Conservation (phyloP, 768 basidiomycete genomes). For the Xerocomellus amylosporus region DNA sequence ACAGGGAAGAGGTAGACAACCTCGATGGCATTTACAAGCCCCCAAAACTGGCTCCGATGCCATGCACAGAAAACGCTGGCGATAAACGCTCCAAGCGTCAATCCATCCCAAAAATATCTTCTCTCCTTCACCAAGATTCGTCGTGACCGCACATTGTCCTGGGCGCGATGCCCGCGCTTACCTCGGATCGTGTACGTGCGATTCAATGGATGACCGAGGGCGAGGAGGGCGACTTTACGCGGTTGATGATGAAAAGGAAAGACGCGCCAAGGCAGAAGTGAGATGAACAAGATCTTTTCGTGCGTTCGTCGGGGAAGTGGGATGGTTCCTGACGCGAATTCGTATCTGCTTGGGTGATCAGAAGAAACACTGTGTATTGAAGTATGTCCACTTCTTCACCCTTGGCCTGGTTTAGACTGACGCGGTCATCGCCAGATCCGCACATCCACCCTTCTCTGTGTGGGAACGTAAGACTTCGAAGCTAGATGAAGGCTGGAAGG, state of each 20-base stretch:
- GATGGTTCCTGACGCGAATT: neutral
- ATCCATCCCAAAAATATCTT: slow-evolving; percentile 60
- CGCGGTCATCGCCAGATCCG: slow-evolving; percentile 35
- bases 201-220: slow-evolving; percentile 80
- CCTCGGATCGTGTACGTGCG: slow-evolving; percentile 68
- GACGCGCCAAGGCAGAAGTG: slow-evolving; percentile 65
- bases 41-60: slow-evolving; percentile 85
- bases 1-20: slow-evolving; percentile 22
- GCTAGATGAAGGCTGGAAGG: too few species aligned
- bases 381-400: slow-evolving; percentile 22
- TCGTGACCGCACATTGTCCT: slow-evolving; percentile 67
- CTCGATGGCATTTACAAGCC: slow-evolving; percentile 71
- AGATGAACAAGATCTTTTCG: slow-evolving; percentile 76
- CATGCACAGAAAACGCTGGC: slow-evolving; percentile 62
- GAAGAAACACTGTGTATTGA: slow-evolving; percentile 61
- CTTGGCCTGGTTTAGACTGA: neutral
- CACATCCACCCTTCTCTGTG: slow-evolving; percentile 79
- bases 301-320: neutral
- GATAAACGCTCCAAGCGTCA: slow-evolving; percentile 45
- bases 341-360: slow-evolving; percentile 18
- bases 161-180: slow-evolving; percentile 55
- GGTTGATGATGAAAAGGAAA: slow-evolving; percentile 86
- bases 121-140: slow-evolving; percentile 50
- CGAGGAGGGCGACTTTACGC: slow-evolving; percentile 93
- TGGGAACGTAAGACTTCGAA: too few species aligned